phyloP scores from a whole-genome alignment of 192 early-diverging fungal genomes.

The Backusella australiensis region DNA sequence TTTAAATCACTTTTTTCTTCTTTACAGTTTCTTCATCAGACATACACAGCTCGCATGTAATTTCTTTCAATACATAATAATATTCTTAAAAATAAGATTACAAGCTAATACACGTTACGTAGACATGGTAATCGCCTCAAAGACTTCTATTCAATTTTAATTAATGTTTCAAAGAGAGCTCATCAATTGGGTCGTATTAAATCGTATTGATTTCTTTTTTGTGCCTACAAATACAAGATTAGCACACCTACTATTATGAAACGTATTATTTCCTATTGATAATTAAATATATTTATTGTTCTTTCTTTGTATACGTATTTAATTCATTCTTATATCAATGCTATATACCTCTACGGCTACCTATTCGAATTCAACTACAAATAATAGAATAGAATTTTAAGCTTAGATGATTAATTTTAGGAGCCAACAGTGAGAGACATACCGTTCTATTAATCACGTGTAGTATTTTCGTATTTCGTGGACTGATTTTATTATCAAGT shows the following conservation, averaged over 20 bases:
- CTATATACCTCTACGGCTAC: too few relatives aligned
- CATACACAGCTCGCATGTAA: not conserved
- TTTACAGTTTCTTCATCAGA: not conserved
- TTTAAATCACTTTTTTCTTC: not conserved
- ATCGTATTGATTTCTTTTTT: not conserved
- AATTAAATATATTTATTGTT: not conserved
- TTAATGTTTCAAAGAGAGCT: not conserved
- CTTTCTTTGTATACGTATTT: too few relatives aligned
- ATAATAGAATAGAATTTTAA: too few relatives aligned
- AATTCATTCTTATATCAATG: too few relatives aligned
- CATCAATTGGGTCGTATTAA: not conserved
- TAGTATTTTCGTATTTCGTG: not conserved
- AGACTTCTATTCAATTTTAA: not conserved
- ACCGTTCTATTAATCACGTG: not conserved
- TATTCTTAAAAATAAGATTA: too few relatives aligned
- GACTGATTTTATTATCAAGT: not conserved
- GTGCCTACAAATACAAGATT: not conserved
- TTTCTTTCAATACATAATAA: not conserved
- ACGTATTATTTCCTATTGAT: not conserved
- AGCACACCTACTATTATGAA: not conserved
- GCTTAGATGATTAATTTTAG: too few relatives aligned
- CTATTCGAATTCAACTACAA: too few relatives aligned
- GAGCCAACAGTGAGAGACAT: not conserved
- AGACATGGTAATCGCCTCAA: not conserved
- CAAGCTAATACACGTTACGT: not conserved